A percentile compares a stretch with the other conserved stretches of the same genome.
These are phyloP conservation scores for Ochromonas danica DNA, from an alignment of 108 stramenopile species.

Conservation along the genomic window DNA sequence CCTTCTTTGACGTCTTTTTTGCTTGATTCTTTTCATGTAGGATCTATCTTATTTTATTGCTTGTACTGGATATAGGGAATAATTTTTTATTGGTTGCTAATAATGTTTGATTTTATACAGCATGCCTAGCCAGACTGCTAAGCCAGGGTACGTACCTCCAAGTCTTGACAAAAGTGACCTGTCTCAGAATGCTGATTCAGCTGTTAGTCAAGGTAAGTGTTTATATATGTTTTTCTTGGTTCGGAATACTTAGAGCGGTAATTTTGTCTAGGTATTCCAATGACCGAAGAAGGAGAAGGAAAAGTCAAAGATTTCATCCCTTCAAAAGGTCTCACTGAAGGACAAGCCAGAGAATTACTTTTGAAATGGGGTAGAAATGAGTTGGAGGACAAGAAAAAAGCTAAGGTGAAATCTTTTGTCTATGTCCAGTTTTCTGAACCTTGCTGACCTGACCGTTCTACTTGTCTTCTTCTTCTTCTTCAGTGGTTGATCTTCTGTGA, in stretches of 20 bases:
- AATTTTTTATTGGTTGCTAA: too few relatives aligned
- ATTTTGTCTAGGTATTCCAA: conserved; percentile 21
- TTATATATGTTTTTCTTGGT: neutral
- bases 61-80: too few relatives aligned
- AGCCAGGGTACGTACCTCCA: neutral
- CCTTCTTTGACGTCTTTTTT: too few relatives aligned
- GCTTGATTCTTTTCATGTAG: too few relatives aligned
- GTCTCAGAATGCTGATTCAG: neutral
- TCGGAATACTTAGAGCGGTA: neutral
- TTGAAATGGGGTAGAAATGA: conserved; percentile 59
- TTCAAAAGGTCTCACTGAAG: conserved; percentile 51
- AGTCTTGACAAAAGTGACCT: neutral
- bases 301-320: neutral
- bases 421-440: neutral
- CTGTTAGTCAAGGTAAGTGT: neutral
- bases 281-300: neutral
- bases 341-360: conserved; percentile 48
- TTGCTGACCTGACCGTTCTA: neutral
- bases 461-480: neutral
- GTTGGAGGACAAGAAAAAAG: conserved; percentile 58
- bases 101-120: too few relatives aligned
- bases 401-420: conserved; percentile 22
- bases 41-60: too few relatives aligned
- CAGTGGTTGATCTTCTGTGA: conserved; percentile 56
- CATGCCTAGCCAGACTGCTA: too few relatives aligned